Evolutionary conservation across 2,329 filamentous ascomycete species (phyloP).

Genomic region (Curvularia sp.): DNA sequence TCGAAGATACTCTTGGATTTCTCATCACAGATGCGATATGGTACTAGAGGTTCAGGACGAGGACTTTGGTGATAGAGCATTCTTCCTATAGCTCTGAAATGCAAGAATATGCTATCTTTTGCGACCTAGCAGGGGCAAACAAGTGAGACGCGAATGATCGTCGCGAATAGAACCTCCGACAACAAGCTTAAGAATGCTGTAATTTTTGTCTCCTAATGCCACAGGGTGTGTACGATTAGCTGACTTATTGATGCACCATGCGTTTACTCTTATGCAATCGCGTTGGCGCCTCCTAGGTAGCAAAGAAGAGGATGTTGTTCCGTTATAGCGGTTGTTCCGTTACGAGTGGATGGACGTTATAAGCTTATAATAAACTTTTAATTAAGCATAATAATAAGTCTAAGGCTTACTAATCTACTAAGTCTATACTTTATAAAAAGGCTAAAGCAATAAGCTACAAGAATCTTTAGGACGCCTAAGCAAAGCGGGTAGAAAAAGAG

Average conservation of each 20-base stretch:
- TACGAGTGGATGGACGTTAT: not conserved
- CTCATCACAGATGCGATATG: conserved; percentile 1
- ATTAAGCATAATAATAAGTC: not conserved
- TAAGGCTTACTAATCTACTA: not conserved
- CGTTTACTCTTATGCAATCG: not conserved
- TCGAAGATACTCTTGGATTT: conserved; percentile 1
- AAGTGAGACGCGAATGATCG: not conserved
- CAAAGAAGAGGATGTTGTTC: not conserved
- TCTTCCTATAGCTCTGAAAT: not conserved
- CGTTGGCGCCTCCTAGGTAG: not conserved
- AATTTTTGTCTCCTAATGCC: not conserved
- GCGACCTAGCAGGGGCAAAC: not conserved
- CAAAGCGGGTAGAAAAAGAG: not conserved
- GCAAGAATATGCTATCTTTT: not conserved
- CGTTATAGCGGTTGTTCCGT: not conserved
- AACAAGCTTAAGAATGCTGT: not conserved
- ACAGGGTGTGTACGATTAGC: not conserved
- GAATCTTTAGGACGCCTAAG: not conserved
- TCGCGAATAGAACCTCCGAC: not conserved
- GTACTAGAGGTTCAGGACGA: not conserved
- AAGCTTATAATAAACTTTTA: not conserved
- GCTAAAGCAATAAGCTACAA: not conserved
- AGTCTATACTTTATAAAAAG: not conserved
- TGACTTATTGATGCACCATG: not conserved
- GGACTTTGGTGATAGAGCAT: not conserved